Percentiles rank a stretch among this genome's conserved stretches.
Evolutionary conservation across 257 asterid genomes (phyloP).

Genomic region (Capsicum rhomboideum): DNA sequence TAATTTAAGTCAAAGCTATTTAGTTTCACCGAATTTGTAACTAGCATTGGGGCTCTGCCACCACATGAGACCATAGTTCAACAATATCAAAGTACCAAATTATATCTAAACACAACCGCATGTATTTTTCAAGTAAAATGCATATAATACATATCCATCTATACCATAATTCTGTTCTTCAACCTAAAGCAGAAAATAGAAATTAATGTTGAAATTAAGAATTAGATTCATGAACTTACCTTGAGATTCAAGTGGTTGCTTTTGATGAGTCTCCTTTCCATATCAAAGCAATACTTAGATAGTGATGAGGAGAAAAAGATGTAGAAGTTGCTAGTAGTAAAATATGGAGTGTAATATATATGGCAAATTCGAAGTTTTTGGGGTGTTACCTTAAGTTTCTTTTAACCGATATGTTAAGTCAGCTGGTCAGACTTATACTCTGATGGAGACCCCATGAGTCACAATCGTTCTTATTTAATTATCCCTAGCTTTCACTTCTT

Average conservation of each 20-base stretch:
- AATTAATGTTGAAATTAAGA: neutral
- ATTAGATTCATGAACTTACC: neutral
- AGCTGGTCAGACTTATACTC: neutral
- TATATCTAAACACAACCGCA: too few relatives aligned
- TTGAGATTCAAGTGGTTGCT: neutral
- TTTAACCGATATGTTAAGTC: neutral
- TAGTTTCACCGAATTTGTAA: neutral
- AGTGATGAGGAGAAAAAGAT: neutral
- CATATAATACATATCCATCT: neutral
- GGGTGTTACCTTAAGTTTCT: neutral
- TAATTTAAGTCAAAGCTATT: neutral
- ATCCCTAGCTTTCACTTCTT: neutral
- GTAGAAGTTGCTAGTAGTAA: neutral
- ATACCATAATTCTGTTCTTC: neutral
- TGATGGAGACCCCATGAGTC: neutral
- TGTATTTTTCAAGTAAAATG: too few relatives aligned
- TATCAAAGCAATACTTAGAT: neutral
- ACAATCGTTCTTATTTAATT: neutral
- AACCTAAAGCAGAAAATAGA: neutral
- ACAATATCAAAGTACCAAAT: too few relatives aligned
- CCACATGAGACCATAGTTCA: neutral
- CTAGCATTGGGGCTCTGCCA: too few relatives aligned
- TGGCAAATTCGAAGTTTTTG: too few relatives aligned
- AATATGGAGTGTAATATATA: neutral
- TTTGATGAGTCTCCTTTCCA: neutral